Evolutionary conservation across 805 yeast species (phyloP), one percentile per base, ranked within the genome.

Genomic region (Peterozyma toletana): DNA sequence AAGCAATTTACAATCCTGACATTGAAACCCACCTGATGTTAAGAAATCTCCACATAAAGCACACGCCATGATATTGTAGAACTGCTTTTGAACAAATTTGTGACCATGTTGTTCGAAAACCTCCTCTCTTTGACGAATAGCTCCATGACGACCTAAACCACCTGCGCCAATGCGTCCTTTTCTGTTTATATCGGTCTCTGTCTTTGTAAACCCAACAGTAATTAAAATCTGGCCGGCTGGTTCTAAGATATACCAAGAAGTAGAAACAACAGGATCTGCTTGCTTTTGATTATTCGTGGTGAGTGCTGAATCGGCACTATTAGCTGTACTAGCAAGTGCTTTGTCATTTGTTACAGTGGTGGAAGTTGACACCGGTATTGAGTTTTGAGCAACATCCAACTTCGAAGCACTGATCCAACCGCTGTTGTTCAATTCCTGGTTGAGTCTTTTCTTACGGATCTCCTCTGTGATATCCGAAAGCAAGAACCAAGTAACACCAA

Each of bases 21-120:
- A 86, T 62, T 86, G 95, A 57, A 68, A 84, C 7, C 93, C 93
- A n/a, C 85, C 76, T 52, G 90, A 83, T 51, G 95, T 79, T 52
- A 93, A 70, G 59, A 93, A 93, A 48, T 93, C 98, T 5, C 96
- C 96, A 73, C 99, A 93, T 48, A 90, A 77, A 1, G 98, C 96
- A 69, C 99, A 93, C 52, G 93, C 79, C 97, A 93, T 91, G 57
- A 93, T 87, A 54, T 86, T 87, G 72, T 93, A 93, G 59, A 90
- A 89, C 59, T 89, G 96, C 54, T 87, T 91, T 61, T 87, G 96
- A 37, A 87, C 95, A 66, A 93, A 93, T 63, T 88, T 95, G 66
- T 93, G 99, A 14, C 99, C 99, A 59, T 88, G 95, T 54, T 88
- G 93, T 63, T 91, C 96, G 59, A 81, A 86, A 2, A 93, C 87